Evolutionary conservation across 1,284 basidiomycete species (phyloP), one percentile per base, ranked within the genome.

Genomic region (Ustilago tritici): DNA sequence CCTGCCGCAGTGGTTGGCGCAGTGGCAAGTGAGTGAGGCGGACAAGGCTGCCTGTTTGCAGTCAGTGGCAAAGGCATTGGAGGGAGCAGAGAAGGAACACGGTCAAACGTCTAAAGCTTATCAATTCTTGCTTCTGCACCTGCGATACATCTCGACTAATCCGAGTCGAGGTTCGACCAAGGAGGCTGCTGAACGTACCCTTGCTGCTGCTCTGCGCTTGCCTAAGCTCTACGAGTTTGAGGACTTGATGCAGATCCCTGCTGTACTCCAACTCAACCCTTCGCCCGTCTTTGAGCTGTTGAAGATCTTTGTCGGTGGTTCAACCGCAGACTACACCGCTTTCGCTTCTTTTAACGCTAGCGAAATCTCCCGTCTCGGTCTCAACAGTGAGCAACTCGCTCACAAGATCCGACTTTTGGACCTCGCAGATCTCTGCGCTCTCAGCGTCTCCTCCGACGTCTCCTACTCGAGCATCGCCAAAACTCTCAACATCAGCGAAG

Each of bases 361-460:
- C 17, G 65, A 64, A 23, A n/a, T 85, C 2, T 35, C 60, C 17
- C 61, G 79, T 17, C 70, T 85, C n/a, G 31, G 56, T n/a, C 61
- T 85, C 0, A 32, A 58, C 17, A 58, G 58, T 17, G 70, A 79
- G 11, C 64, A 70, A 9, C 76, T 86, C 11, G 55, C 69, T 11
- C 74, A 78, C 61, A 85, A 86, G 63, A 84, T 85, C 56, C 77
- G 79, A n/a, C 74, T 85, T 43, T 66, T 86, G 23, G 84, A 85
- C 53, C 55, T 86, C 7, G 83, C 84, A 36, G 70, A 71, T 17
- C 77, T 85, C 12, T 86, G 84, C 54, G 81, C 82, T 4, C 66
- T 75, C 19, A 65, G 63, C 31, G 76, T 85, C 19, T 81, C 79
- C 17, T 52, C 76, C 40, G 83, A 85, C 56, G 84, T 85, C 3